Evolutionary conservation across 2,329 filamentous ascomycete genomes (phyloP).

Genomic region (Arthrocladium fulminans): DNA sequence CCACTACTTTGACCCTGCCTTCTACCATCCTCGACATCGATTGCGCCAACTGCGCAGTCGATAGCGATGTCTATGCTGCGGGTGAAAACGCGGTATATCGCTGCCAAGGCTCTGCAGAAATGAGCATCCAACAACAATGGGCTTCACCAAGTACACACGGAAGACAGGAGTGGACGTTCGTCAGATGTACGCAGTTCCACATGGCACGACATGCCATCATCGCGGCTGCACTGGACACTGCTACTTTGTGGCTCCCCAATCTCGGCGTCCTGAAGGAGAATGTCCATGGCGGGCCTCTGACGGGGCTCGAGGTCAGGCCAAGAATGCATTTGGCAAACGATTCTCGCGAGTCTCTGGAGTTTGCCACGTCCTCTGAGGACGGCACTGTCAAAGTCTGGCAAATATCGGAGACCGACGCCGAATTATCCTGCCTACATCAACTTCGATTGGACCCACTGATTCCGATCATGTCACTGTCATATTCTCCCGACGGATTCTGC

Average conservation of each 20-base stretch:
- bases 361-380: conserved; percentile 39
- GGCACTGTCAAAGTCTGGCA: conserved; percentile 38
- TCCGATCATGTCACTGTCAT: conserved; percentile 35
- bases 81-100: conserved; percentile 20
- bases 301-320: conserved; percentile 34
- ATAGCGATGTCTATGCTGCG: conserved; percentile 27
- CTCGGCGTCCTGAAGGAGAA: conserved; percentile 32
- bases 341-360: conserved; percentile 21
- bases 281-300: conserved; percentile 36
- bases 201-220: conserved; percentile 28
- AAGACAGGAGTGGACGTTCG: conserved; percentile 34
- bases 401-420: conserved; percentile 12
- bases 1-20: conserved; percentile 17
- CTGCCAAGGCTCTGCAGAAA: conserved; percentile 17
- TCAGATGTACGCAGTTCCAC: conserved; percentile 27
- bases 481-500: conserved; percentile 41
- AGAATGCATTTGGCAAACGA: conserved; percentile 22
- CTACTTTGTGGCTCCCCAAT: conserved; percentile 38
- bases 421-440: conserved; percentile 17
- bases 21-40: conserved; percentile 34
- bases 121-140: conserved; percentile 19
- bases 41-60: conserved; percentile 34
- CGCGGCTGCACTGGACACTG: conserved; percentile 31
- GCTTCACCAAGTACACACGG: conserved; percentile 8
- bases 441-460: conserved; percentile 19